These are phyloP conservation scores for Quercus phellos DNA, from an alignment of 331 rosid species.

Conservation along the genomic window DNA sequence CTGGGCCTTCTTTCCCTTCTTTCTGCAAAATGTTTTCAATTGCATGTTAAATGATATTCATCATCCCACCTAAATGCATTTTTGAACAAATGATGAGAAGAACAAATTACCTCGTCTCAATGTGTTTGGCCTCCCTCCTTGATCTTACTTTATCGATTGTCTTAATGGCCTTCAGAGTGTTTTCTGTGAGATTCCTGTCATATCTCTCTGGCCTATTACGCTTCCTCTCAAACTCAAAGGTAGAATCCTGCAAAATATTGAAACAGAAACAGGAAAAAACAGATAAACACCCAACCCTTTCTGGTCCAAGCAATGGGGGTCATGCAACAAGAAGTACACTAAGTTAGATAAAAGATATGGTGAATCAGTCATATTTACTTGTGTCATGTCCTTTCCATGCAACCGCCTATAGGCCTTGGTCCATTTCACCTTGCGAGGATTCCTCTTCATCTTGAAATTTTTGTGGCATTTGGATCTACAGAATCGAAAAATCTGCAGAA, in stretches of 20 bases:
- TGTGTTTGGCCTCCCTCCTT: conserved; percentile 28
- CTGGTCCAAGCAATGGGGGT: background rate
- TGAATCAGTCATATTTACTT: conserved; percentile 33
- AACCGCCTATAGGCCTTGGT: conserved; percentile 71
- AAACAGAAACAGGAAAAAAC: background rate
- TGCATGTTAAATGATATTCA: background rate
- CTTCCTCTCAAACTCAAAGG: conserved; percentile 88
- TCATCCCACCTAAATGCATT: background rate
- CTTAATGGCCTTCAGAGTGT: conserved; percentile 48
- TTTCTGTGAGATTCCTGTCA: conserved; percentile 51
- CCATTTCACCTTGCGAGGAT: conserved; percentile 89
- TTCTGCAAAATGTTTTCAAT: background rate
- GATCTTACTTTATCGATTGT: conserved; percentile 40
- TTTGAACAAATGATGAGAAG: background rate
- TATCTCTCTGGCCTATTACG: conserved; percentile 77
- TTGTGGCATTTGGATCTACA: conserved; percentile 92
- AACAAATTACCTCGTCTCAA: conserved; percentile 28
- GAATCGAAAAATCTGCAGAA: conserved; percentile 64
- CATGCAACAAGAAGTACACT: background rate
- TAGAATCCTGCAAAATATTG: conserved; percentile 45
- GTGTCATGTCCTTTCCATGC: conserved; percentile 87
- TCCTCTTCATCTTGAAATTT: conserved; percentile 91
- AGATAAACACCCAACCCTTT: background rate
- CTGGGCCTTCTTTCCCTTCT: conserved; percentile 9
- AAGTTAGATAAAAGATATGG: background rate